Evolutionary conservation across 768 basidiomycete genomes (phyloP).

Genomic region (Psilocybe cubensis): DNA sequence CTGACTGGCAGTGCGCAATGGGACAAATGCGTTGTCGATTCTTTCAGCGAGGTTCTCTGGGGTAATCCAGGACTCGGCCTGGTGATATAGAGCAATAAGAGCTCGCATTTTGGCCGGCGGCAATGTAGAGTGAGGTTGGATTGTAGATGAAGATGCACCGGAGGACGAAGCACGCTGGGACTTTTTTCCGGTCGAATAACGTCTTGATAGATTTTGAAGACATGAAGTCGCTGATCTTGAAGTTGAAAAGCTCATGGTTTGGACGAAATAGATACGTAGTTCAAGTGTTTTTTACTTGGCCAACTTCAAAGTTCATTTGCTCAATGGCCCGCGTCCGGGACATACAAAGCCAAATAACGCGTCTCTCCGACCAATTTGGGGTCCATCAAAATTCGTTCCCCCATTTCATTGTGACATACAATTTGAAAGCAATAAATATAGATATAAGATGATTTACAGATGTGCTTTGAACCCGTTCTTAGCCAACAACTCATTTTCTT

Average conservation of each 20-base stretch:
- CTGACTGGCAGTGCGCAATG: constrained; percentile 15
- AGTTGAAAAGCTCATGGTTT: constrained; percentile 21
- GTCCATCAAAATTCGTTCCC: neutral
- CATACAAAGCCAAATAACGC: constrained; percentile 10
- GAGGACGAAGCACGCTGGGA: constrained; percentile 18
- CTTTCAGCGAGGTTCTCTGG: constrained; percentile 63
- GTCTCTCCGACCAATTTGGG: neutral
- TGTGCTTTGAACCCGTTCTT: constrained; percentile 64
- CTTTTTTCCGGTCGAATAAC: constrained; percentile 13
- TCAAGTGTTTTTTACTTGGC: neutral
- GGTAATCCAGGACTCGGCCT: constrained; percentile 72
- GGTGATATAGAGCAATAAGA: constrained; percentile 79
- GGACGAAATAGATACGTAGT: neutral
- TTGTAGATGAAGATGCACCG: constrained; percentile 19
- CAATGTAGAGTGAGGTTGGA: constrained; percentile 37
- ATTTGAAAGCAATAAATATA: neutral
- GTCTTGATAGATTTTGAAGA: constrained; percentile 13
- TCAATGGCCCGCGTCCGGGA: neutral
- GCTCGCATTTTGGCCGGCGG: constrained; percentile 68
- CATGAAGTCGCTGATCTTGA: constrained; percentile 13
- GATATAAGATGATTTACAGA: constrained; percentile 38
- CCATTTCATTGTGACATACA: neutral
- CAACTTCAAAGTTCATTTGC: neutral
- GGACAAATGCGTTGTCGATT: constrained; percentile 68
- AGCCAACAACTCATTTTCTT: constrained; percentile 61